A percentile compares a stretch with the other conserved stretches of the same genome.
Conservation (phyloP, 441 rosid species). For the Flueggea neowawraea region DNA sequence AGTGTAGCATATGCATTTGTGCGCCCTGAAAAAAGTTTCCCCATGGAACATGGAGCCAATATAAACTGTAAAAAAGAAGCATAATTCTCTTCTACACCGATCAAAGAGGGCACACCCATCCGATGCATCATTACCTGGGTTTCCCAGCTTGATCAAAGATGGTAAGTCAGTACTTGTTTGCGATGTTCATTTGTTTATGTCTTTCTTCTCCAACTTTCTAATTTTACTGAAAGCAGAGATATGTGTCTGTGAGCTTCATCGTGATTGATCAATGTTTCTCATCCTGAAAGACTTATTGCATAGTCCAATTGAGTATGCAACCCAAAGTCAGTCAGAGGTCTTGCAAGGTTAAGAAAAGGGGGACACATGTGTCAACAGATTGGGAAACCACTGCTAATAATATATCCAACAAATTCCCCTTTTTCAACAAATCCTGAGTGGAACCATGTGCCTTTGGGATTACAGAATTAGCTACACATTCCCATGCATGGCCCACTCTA, state of each 20-base stretch:
- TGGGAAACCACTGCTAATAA: conserved; percentile 7
- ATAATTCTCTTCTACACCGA: conserved; percentile 7
- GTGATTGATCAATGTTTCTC: conserved; percentile 12
- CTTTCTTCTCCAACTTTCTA: neutral
- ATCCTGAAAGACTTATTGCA: conserved; percentile 16
- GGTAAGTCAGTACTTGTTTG: conserved; percentile 24
- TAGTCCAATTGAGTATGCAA: conserved; percentile 13
- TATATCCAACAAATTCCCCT: conserved; percentile 5
- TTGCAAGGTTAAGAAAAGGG: conserved; percentile 56
- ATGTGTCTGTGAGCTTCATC: neutral
- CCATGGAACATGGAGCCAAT: conserved; percentile 47
- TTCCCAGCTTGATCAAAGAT: conserved; percentile 15
- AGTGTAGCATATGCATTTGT: conserved; percentile 25
- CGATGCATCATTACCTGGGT: conserved; percentile 17
- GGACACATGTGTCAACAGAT: conserved; percentile 10
- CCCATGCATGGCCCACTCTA: conserved; percentile 16
- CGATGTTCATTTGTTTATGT: neutral
- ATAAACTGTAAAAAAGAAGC: conserved; percentile 21
- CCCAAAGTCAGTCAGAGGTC: conserved; percentile 32
- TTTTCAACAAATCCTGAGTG: conserved; percentile 11
- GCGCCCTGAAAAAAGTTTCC: conserved; percentile 37
- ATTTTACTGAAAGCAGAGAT: neutral
- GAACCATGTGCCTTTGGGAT: conserved; percentile 9
- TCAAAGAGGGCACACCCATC: conserved; percentile 27
- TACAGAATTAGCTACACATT: conserved; percentile 16